Base-by-base conservation (phyloP, 192 early-diverging fungal species). In the Linnemannia hyalina region DNA sequence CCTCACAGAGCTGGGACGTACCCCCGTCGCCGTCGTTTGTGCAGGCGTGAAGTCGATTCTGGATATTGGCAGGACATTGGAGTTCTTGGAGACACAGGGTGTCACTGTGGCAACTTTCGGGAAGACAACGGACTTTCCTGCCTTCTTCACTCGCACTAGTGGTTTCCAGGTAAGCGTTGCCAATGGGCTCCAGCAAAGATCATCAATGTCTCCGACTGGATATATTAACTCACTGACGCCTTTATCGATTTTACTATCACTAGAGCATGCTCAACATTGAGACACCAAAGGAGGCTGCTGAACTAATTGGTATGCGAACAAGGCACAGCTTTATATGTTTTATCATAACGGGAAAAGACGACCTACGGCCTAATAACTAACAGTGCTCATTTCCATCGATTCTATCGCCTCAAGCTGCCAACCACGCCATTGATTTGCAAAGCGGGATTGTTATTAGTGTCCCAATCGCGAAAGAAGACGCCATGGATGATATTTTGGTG, bases 1-100 rank as follows among this genome's bases (percentile, higher is more conserved):
- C 91, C 87, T 99, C 74, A 95, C 94, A 6, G 98, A 99, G 89
- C 90, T 99, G 26, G 95, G 96, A 3, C 88, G 93, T 46, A 98
- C 98, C 0, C 97, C 98, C 9, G 95, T 99, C 6, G 92, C 98
- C 0, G 98, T 99, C 5, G 94, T 99, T 1, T 99, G 97, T 88
- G 97, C 98, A 0, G 98, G 98, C 75, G 97, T 95, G 22, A 99
- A 99, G 81, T 95, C 96, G n/a, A 99, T 99, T 46, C 89, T 99
- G 32, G 97, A 99, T 83, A 95, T 99, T 87, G 92, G 89, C 73
- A 94, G 94, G 76, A 99, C 98, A 0, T 89, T 99, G 10, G 98
- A 99, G 85, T 95, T 93, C 73, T 83, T 98, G 88, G 97, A 99
- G 88, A 98, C 97, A 0, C 94, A 97, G 86, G 98, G 98, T 41